Percentiles rank a stretch among this genome's conserved stretches.
phyloP scores from a whole-genome alignment of 2,329 filamentous ascomycete species.

The Blastomyces percursus region DNA sequence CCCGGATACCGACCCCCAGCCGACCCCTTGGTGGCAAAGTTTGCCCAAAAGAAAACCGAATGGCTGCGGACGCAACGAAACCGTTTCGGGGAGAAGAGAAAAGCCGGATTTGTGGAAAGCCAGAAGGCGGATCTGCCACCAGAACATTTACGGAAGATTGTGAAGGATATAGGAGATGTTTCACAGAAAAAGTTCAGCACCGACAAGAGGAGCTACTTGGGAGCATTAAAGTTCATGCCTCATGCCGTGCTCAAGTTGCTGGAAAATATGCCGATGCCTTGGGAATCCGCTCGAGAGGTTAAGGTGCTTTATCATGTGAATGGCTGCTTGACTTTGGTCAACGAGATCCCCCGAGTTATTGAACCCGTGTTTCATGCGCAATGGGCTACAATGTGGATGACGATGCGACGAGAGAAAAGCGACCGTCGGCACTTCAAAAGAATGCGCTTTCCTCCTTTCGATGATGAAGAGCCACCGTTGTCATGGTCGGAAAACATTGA shows the following conservation, averaged over 20 bases:
- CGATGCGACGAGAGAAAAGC: constrained; percentile 96
- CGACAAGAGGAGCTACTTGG: constrained; percentile 95
- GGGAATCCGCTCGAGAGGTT: constrained; percentile 91
- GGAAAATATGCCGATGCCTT: constrained; percentile 99
- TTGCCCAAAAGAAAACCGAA: constrained; percentile 98
- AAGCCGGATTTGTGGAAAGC: constrained; percentile 91
- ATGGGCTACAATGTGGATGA: constrained; percentile 99
- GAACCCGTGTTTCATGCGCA: constrained; percentile 97
- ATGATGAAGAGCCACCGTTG: constrained; percentile 93
- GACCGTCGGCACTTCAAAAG: constrained; percentile 93
- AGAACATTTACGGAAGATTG: constrained; percentile 95
- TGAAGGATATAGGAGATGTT: constrained; percentile 96
- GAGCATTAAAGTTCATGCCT: constrained; percentile 97
- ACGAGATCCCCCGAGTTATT: constrained; percentile 92
- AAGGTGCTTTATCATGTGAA: constrained; percentile 99
- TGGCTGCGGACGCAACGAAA: constrained; percentile 88
- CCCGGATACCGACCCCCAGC: constrained; percentile 71
- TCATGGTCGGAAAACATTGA: constrained; percentile 99
- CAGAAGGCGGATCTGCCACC: constrained; percentile 98
- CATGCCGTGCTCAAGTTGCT: constrained; percentile 93
- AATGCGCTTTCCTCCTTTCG: constrained; percentile 97
- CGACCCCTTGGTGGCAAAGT: constrained; percentile 82
- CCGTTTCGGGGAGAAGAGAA: constrained; percentile 92
- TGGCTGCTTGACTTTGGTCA: constrained; percentile 90
- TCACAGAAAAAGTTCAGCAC: constrained; percentile 99